Base-by-base conservation (phyloP, 2,329 filamentous ascomycete species). In the Fusarium albosuccineum region DNA sequence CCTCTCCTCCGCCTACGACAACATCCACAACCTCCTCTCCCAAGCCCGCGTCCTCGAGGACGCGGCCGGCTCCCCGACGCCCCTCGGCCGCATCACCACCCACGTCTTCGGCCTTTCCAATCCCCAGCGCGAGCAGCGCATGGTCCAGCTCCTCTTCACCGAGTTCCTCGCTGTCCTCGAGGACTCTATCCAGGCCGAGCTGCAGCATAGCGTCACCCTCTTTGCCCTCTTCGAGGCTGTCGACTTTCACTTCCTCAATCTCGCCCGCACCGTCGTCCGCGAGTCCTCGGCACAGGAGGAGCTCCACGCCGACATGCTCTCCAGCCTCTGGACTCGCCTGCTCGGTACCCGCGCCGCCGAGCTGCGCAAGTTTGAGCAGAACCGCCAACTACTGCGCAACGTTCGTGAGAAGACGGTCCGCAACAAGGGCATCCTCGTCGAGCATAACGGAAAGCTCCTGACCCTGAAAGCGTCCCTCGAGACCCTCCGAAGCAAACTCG, bases 211-310 rank as follows among this genome's bases (percentile, higher is more conserved):
- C 40, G 87, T 94, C 2, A 87, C 89, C 1, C 87, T 97, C 13
- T 97, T 97, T 77, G 88, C 88, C 4, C 89, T 97, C n/a, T 97
- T 97, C 78, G 94, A 97, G 77, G 88, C 90, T 61, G 94, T 97
- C 70, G 95, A 98, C 80, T 87, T 89, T 54, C 93, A 97, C 77
- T 97, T 97, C 79, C 86, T 94, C 64, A 97, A 96, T 76, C 86
- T 97, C 1, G 93, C 93, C 66, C 91, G 94, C 63, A 92, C 89
- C 6, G 94, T 97, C 9, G 91, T 92, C 57, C 92, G 93, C 72
- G 94, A 97, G 80, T 89, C 91, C 17, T 90, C 92, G 66, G 87
- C 87, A 6, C 93, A 97, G 75, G 93, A 97, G 66, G 89, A 91
- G 41, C 84, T 89, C 30, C 92, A 97, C 76, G 89, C 89, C 64